These are phyloP conservation scores for Malania oleifera DNA, from an alignment of 164 flowering plant species.

Conservation along the genomic window DNA sequence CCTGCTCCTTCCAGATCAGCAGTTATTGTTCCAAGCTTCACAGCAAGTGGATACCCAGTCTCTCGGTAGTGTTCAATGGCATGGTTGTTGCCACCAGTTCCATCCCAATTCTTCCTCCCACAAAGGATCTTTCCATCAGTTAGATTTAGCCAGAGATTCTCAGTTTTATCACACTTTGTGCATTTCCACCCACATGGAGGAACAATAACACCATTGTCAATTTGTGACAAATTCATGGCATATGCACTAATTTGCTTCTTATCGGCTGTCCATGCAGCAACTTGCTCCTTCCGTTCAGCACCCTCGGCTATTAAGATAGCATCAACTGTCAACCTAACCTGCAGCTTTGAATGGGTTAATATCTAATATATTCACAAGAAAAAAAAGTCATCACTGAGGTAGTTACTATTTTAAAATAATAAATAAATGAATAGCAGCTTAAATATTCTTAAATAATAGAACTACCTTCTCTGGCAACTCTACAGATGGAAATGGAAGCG, in stretches of 20 bases:
- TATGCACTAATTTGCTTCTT: slow-evolving; percentile 64
- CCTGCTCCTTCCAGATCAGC: slow-evolving; percentile 97
- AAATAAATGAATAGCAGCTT: neutral
- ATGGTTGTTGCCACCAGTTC: slow-evolving; percentile 95
- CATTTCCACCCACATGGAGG: slow-evolving; percentile 98
- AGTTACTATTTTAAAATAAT: neutral
- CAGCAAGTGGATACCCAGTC: slow-evolving; percentile 86
- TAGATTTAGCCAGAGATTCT: slow-evolving; percentile 91
- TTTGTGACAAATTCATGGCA: slow-evolving; percentile 68
- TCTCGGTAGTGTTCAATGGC: slow-evolving; percentile 79
- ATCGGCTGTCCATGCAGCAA: slow-evolving; percentile 88
- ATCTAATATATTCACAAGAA: neutral
- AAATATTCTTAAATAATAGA: too few species aligned
- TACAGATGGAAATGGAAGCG: slow-evolving; percentile 87
- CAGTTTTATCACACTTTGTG: slow-evolving; percentile 81
- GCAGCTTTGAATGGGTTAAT: slow-evolving; percentile 10
- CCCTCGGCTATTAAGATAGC: slow-evolving; percentile 72
- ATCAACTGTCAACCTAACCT: slow-evolving; percentile 95
- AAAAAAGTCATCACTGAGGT: neutral
- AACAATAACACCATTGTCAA: slow-evolving; percentile 62
- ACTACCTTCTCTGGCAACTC: slow-evolving; percentile 92
- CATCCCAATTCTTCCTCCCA: slow-evolving; percentile 95
- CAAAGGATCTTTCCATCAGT: slow-evolving; percentile 98
- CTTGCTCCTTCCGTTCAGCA: slow-evolving; percentile 81
- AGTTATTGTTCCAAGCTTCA: slow-evolving; percentile 93